A percentile compares a stretch with the other conserved stretches of the same genome.
These are phyloP conservation scores for Exophiala aquamarina DNA, from an alignment of 2,329 filamentous ascomycete species.

Conservation along the genomic window DNA sequence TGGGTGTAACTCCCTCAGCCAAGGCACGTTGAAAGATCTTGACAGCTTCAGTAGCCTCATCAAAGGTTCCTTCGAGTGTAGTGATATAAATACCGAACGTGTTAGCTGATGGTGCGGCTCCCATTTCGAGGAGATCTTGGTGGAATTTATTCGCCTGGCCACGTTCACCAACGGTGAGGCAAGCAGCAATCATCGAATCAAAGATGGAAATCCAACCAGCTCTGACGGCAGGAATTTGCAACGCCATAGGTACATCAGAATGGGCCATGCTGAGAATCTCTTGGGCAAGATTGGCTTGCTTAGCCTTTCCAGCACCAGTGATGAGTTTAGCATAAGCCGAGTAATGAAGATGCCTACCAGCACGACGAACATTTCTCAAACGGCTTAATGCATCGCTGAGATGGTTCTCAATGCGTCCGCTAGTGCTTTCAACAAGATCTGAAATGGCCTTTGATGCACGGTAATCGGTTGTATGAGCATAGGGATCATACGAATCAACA, in stretches of 20 bases:
- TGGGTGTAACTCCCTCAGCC: constrained; percentile 90
- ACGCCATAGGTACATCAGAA: constrained; percentile 79
- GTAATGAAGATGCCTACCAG: constrained; percentile 88
- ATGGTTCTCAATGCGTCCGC: constrained; percentile 69
- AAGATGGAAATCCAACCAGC: constrained; percentile 97
- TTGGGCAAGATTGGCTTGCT: constrained; percentile 76
- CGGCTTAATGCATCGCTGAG: constrained; percentile 78
- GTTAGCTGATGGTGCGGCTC: constrained; percentile 89
- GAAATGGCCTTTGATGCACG: constrained; percentile 89
- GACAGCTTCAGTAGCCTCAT: constrained; percentile 93
- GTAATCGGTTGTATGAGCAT: constrained; percentile 86
- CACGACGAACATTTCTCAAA: constrained; percentile 89
- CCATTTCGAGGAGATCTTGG: constrained; percentile 86
- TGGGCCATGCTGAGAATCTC: constrained; percentile 89
- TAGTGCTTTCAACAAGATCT: constrained; percentile 79
- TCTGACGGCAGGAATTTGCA: constrained; percentile 81
- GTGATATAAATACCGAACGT: constrained; percentile 99
- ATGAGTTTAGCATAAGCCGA: constrained; percentile 97
- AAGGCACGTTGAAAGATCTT: constrained; percentile 96
- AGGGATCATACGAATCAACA: constrained; percentile 87
- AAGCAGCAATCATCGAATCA: constrained; percentile 94
- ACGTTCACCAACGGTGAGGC: constrained; percentile 78
- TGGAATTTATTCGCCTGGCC: constrained; percentile 82
- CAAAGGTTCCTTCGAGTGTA: constrained; percentile 97
- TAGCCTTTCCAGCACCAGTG: constrained; percentile 79